phyloP scores from a whole-genome alignment of 495 filamentous ascomycete species.

The Tuber indicum region DNA sequence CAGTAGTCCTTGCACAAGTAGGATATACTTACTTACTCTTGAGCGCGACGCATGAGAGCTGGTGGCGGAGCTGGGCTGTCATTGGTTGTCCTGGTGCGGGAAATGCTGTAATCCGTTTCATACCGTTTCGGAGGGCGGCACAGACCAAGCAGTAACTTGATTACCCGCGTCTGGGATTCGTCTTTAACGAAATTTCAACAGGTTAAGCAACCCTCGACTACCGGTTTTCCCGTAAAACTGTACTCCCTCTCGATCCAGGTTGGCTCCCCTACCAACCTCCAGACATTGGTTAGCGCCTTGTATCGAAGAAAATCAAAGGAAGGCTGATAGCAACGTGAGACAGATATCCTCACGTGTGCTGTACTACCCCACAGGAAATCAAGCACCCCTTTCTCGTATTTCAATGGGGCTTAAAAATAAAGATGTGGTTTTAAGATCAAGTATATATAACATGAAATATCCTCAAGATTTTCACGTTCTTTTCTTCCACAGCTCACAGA shows the following conservation, averaged over 20 bases:
- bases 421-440: background rate
- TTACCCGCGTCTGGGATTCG: background rate
- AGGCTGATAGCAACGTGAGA: background rate
- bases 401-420: background rate
- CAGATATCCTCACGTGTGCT: background rate
- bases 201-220: background rate
- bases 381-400: constrained; percentile 3
- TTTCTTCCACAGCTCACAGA: background rate
- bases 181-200: background rate
- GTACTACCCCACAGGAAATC: background rate
- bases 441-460: background rate
- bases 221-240: no score
- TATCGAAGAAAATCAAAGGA: background rate
- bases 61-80: background rate
- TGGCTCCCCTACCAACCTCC: background rate
- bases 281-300: background rate
- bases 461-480: background rate
- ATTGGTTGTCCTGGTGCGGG: background rate
- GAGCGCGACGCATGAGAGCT: background rate
- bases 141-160: background rate
- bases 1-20: background rate
- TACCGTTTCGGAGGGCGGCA: background rate
- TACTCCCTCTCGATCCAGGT: background rate
- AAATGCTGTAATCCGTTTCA: background rate
- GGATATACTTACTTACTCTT: background rate